Evolutionary conservation across 805 yeast genomes (phyloP).

Genomic region (Saturnispora halmiae): DNA sequence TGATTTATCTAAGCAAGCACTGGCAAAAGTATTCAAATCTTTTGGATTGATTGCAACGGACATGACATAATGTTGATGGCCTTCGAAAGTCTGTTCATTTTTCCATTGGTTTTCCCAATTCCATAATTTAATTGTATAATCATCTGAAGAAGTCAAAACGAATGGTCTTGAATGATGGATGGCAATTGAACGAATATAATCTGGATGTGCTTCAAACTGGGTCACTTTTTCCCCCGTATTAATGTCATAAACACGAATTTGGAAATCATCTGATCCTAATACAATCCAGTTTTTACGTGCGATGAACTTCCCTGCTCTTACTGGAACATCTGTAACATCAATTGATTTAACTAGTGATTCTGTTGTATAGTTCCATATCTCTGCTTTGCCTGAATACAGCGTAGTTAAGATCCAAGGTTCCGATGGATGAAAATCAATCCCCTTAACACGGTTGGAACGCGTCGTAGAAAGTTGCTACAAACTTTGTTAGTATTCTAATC

Average conservation of each 20-base stretch:
- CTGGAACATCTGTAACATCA: conserved; percentile 93
- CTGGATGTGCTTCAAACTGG: conserved; percentile 98
- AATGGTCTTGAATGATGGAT: conserved; percentile 93
- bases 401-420: conserved; percentile 96
- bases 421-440: conserved; percentile 94
- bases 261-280: conserved; percentile 94
- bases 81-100: conserved; percentile 82
- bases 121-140: conserved; percentile 87
- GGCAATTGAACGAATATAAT: conserved; percentile 85
- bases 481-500: conserved; percentile 10
- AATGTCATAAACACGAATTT: conserved; percentile 85
- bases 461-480: conserved; percentile 70
- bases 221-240: conserved; percentile 90
- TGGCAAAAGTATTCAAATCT: conserved; percentile 95
- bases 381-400: conserved; percentile 82
- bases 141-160: conserved; percentile 84
- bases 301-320: conserved; percentile 89
- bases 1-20: conserved; percentile 92
- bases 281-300: conserved; percentile 97
- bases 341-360: conserved; percentile 74
- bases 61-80: conserved; percentile 95
- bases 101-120: conserved; percentile 96
- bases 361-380: conserved; percentile 92
- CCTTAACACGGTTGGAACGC: conserved; percentile 94
- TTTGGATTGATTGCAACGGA: conserved; percentile 92